phyloP scores from a whole-genome alignment of 1,139 yeast genomes.

The Yarrowia galli region DNA sequence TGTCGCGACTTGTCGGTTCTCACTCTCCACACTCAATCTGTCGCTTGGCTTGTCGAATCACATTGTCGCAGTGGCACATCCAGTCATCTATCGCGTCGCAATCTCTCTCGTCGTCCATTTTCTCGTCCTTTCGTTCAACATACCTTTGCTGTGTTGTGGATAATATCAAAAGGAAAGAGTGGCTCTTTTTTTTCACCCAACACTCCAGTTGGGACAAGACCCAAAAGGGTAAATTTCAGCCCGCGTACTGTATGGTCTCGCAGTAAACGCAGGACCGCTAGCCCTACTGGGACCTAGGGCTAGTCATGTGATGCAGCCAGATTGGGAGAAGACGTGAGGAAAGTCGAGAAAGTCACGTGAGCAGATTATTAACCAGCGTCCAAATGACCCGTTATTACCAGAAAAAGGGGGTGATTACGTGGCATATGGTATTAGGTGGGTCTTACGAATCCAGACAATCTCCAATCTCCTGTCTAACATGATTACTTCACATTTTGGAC shows the following conservation, averaged over 20 bases:
- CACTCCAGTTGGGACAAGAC: conserved; percentile 31
- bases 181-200: conserved; percentile 35
- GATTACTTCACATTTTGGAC: background rate
- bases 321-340: background rate
- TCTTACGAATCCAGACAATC: background rate
- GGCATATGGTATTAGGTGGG: no score
- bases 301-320: conserved; percentile 6
- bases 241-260: conserved; percentile 33
- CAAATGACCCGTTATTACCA: background rate
- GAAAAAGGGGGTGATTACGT: no score
- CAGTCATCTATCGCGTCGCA: background rate
- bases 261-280: conserved; percentile 4
- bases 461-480: background rate
- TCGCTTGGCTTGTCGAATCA: background rate
- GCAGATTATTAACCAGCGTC: background rate
- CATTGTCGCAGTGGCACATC: background rate
- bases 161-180: conserved; percentile 30
- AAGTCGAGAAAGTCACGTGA: background rate
- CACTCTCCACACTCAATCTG: background rate
- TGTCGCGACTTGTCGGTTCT: no score
- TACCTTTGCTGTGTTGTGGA: conserved; percentile 38
- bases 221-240: conserved; percentile 38
- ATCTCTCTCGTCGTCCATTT: conserved; percentile 6
- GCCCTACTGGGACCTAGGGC: conserved; percentile 34
- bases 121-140: conserved; percentile 26